Percentiles rank a stretch among this genome's conserved stretches.
These are phyloP conservation scores for Castanospermum australe DNA, from an alignment of 306 rosid genomes.

Conservation along the genomic window DNA sequence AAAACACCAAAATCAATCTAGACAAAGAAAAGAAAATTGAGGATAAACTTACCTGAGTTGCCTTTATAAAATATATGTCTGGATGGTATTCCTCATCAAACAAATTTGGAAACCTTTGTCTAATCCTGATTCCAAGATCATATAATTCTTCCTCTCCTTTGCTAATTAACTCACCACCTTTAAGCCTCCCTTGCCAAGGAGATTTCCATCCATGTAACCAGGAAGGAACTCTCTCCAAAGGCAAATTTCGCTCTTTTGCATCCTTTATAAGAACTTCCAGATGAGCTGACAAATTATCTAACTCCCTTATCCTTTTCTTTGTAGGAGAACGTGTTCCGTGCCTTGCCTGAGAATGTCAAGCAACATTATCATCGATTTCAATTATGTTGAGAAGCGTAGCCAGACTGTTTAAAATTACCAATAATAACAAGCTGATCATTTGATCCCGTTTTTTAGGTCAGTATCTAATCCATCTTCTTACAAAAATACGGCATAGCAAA, in stretches of 20 bases:
- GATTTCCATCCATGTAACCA: conserved; percentile 84
- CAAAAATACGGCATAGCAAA: not conserved
- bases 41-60: conserved; percentile 67
- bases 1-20: not conserved
- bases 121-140: conserved; percentile 65
- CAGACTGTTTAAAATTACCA: not conserved
- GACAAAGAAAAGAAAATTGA: not conserved
- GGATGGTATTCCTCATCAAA: conserved; percentile 87
- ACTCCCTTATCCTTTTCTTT: conserved; percentile 67
- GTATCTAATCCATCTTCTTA: not conserved
- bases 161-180: conserved; percentile 69
- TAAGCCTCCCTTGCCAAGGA: conserved; percentile 82
- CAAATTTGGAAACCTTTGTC: conserved; percentile 64
- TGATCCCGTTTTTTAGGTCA: not conserved
- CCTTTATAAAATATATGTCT: conserved; percentile 66
- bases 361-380: conserved; percentile 5
- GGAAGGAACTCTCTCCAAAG: conserved; percentile 58
- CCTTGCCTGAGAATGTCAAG: conserved; percentile 65
- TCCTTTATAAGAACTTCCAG: conserved; percentile 52
- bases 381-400: not conserved
- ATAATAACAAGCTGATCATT: not conserved
- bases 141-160: conserved; percentile 84
- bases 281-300: conserved; percentile 53
- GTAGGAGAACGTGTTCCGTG: conserved; percentile 97
- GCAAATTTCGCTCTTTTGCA: conserved; percentile 47